Evolutionary conservation across 352 stramenopile genomes (phyloP).

Genomic region (Globisporangium megalacanthum): DNA sequence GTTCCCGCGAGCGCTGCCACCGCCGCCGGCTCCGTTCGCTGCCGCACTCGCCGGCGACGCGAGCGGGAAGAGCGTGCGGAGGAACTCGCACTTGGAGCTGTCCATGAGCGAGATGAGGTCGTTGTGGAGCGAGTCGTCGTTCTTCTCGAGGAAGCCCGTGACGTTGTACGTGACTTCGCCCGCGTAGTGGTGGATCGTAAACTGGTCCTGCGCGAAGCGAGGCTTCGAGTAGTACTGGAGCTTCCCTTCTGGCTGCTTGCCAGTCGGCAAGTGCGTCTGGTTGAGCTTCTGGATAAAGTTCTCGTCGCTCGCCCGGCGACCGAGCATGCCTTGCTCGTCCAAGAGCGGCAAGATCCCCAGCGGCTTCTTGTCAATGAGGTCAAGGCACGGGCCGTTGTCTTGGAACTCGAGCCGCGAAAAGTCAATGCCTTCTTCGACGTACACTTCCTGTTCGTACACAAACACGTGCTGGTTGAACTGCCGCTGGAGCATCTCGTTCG

Average conservation of each 20-base stretch:
- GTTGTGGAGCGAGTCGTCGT: conserved; percentile 95
- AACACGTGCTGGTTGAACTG: conserved; percentile 97
- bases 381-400: conserved; percentile 91
- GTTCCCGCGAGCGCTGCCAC: conserved; percentile 27
- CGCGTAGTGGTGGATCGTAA: conserved; percentile 97
- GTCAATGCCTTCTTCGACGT: conserved; percentile 95
- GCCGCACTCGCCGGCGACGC: conserved; percentile 18
- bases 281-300: conserved; percentile 92
- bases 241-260: conserved; percentile 69
- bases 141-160: conserved; percentile 97
- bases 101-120: conserved; percentile 87
- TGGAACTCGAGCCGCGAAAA: conserved; percentile 90
- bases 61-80: conserved; percentile 73
- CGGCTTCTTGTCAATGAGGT: conserved; percentile 92
- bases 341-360: conserved; percentile 91
- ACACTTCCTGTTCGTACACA: conserved; percentile 96
- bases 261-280: conserved; percentile 81
- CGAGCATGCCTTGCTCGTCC: conserved; percentile 95
- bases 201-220: conserved; percentile 88
- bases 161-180: conserved; percentile 95
- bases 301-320: conserved; percentile 84
- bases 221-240: conserved; percentile 83
- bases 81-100: conserved; percentile 72
- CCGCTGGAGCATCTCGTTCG: conserved; percentile 95
- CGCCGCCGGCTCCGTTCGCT: conserved; percentile 17